Evolutionary conservation across 31 red algal species (phyloP).

Genomic region (Odonthalia washingtoniensis): DNA sequence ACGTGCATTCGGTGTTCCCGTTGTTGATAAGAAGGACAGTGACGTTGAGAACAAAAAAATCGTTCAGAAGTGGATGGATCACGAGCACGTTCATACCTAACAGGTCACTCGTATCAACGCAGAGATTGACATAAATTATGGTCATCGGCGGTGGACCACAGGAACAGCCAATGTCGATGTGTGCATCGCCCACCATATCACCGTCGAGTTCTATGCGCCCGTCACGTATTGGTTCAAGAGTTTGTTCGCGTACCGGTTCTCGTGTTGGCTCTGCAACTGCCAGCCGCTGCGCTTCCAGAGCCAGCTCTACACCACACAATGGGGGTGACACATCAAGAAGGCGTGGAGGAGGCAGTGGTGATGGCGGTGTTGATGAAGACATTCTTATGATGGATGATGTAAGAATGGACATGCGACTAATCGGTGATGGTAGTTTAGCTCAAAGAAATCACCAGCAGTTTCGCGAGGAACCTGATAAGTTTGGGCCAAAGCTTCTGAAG

Average conservation of each 20-base stretch:
- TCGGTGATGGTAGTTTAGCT: too few relatives aligned
- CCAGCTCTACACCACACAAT: background rate
- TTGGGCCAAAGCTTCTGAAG: conserved; percentile 34
- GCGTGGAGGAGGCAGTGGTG: background rate
- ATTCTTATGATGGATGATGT: too few relatives aligned
- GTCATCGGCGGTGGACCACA: conserved; percentile 68
- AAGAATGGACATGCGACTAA: too few relatives aligned
- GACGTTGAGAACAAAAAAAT: too few relatives aligned
- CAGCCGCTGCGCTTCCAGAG: background rate
- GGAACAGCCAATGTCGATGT: too few relatives aligned
- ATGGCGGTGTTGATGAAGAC: background rate
- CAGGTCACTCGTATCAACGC: conserved; percentile 35
- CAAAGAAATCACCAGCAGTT: too few relatives aligned
- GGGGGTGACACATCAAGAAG: background rate
- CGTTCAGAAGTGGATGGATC: conserved; percentile 47
- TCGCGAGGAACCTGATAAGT: conserved; percentile 37
- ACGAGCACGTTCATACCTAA: conserved; percentile 56
- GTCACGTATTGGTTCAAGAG: too few relatives aligned
- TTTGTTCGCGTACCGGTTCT: too few relatives aligned
- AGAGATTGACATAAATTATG: conserved; percentile 64
- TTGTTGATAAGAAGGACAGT: too few relatives aligned
- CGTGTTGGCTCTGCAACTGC: conserved; percentile 51
- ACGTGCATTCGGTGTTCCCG: conserved; percentile 25
- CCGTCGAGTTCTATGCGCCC: too few relatives aligned
- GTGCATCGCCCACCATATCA: too few relatives aligned